Evolutionary conservation across 1,139 yeast species (phyloP).

Genomic region (Suhomyces yuchorum): DNA sequence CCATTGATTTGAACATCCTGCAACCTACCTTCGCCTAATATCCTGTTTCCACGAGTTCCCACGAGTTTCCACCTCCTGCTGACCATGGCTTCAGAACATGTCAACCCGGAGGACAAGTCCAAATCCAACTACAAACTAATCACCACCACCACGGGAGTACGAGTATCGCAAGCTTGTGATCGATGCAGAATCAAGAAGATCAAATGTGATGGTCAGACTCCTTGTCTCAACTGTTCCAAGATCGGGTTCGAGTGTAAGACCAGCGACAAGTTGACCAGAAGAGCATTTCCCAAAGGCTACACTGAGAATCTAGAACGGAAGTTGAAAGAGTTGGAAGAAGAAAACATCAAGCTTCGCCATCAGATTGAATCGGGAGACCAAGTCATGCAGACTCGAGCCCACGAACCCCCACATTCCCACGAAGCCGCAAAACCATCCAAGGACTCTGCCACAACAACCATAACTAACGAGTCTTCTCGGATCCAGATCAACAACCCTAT

Average conservation of each 20-base stretch:
- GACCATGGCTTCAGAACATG: constrained; percentile 4
- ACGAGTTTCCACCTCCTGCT: background rate
- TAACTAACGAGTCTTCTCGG: constrained; percentile 16
- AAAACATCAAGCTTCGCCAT: constrained; percentile 43
- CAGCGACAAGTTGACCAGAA: constrained; percentile 68
- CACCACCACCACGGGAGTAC: constrained; percentile 41
- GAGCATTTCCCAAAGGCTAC: constrained; percentile 58
- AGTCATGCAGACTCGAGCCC: background rate
- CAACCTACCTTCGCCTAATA: background rate
- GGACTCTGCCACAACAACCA: constrained; percentile 12
- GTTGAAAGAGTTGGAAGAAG: constrained; percentile 61
- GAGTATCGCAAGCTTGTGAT: constrained; percentile 80
- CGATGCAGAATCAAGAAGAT: constrained; percentile 75
- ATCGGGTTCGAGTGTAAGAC: constrained; percentile 70
- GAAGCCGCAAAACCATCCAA: background rate
- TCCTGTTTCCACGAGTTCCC: background rate
- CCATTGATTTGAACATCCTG: background rate
- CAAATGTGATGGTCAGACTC: constrained; percentile 72
- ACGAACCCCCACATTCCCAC: background rate
- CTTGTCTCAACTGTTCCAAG: constrained; percentile 67
- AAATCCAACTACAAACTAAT: constrained; percentile 39
- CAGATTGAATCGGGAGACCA: constrained; percentile 11
- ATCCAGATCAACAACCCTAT: constrained; percentile 49
- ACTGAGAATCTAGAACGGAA: constrained; percentile 71
- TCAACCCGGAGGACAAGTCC: constrained; percentile 15